Conservation (phyloP, 1,284 basidiomycete genomes). For the Grifola frondosa region DNA sequence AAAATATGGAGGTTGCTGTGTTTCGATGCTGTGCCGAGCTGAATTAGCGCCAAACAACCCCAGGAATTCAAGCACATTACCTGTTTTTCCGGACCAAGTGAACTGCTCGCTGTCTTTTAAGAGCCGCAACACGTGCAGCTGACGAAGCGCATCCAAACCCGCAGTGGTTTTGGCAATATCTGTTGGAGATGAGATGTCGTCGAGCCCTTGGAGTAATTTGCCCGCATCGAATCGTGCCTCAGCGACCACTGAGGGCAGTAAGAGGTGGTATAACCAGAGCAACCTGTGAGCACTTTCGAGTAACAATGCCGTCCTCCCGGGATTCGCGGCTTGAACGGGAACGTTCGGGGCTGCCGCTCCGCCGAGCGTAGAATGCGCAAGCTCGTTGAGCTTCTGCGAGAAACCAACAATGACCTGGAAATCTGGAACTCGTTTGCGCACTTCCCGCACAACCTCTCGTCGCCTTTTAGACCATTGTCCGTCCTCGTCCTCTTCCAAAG, state of each 20-base stretch:
- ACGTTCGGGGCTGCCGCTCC: constrained; percentile 8
- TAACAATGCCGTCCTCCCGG: constrained; percentile 55
- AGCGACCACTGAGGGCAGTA: constrained; percentile 69
- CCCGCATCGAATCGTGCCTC: constrained; percentile 87
- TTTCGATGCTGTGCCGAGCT: constrained; percentile 32
- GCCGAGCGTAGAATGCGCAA: too few species aligned
- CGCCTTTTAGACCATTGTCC: constrained; percentile 70
- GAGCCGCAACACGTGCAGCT: constrained; percentile 79
- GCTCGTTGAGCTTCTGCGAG: constrained; percentile 48
- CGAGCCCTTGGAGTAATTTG: constrained; percentile 65
- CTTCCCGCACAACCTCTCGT: constrained; percentile 71
- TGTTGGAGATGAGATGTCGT: constrained; percentile 24
- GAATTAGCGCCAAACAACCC: constrained; percentile 3
- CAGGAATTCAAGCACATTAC: constrained; percentile 38
- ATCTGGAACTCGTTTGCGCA: constrained; percentile 78
- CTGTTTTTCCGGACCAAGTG: constrained; percentile 71
- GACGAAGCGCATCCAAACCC: constrained; percentile 60
- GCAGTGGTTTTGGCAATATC: constrained; percentile 15
- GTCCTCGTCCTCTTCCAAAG: constrained; percentile 63
- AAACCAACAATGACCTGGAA: constrained; percentile 82
- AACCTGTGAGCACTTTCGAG: constrained; percentile 79
- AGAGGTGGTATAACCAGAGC: constrained; percentile 81
- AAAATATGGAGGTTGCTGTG: constrained; percentile 67
- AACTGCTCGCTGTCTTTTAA: constrained; percentile 76
- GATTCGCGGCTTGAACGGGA: constrained; percentile 24